Conservation (phyloP, 2,329 filamentous ascomycete genomes). For the Raffaelea deltoideospora region DNA sequence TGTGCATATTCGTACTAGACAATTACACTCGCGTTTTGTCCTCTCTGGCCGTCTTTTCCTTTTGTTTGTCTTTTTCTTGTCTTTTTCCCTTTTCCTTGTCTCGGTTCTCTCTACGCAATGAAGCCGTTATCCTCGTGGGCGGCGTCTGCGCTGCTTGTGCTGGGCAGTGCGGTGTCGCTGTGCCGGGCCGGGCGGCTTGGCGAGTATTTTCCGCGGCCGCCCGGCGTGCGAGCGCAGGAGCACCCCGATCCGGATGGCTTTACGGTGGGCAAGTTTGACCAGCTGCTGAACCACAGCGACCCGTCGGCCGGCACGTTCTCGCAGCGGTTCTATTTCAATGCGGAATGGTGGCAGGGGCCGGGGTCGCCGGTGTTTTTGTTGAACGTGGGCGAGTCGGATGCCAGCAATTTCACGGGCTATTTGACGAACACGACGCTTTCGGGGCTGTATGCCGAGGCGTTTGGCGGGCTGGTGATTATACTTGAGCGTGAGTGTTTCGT, state of each 20-base stretch:
- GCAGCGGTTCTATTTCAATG: slow-evolving; percentile 24
- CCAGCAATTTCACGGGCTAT: slow-evolving; percentile 11
- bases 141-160: slow-evolving; percentile 3
- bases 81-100: neutral
- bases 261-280: slow-evolving; percentile 17
- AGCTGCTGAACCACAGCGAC: slow-evolving; percentile 25
- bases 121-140: slow-evolving; percentile 2
- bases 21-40: neutral
- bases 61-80: neutral
- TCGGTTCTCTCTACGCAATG: slow-evolving; percentile 1
- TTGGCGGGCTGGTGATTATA: slow-evolving; percentile 22
- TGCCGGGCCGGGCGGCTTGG: neutral
- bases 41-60: neutral
- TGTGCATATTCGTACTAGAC: too few relatives aligned
- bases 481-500: slow-evolving; percentile 17
- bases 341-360: slow-evolving; percentile 22
- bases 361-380: slow-evolving; percentile 24
- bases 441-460: slow-evolving; percentile 20
- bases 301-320: slow-evolving; percentile 23
- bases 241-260: neutral
- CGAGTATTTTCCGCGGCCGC: neutral
- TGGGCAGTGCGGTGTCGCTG: neutral
- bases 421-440: slow-evolving; percentile 18
- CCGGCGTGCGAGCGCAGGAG: neutral
- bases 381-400: slow-evolving; percentile 20